Base-by-base conservation (phyloP, 305 asterid species). In the Solanum hybrid region DNA sequence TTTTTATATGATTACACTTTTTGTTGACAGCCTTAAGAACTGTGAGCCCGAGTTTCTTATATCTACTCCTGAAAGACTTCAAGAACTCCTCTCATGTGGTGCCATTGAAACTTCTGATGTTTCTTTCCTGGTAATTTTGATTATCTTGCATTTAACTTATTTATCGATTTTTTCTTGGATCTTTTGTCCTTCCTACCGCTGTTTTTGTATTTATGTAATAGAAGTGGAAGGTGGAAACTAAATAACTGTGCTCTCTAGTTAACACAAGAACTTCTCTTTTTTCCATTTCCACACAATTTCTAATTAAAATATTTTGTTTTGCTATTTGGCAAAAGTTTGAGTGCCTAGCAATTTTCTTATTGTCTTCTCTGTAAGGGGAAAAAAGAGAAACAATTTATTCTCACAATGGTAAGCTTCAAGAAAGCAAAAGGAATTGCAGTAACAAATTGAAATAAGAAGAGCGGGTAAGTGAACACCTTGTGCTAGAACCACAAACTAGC, bases 1-100 rank as follows among this genome's bases (percentile, higher is more conserved):
- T n/a, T 69, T 75, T 90, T 22, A 60, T 64, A n/a, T 76, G 87
- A 71, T 89, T 91, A 64, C 89, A 88, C 89, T 87, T 81, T 86
- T 73, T 88, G 60, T 73, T 66, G 90, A 88, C 94, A 97, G 99
- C 90, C 93, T 96, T 85, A 95, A 91, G 92, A 96, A 94, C 87
- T 95, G 96, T 90, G 97, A 95, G 89, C 99, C 99, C 3, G 97
- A 97, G 94, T 94, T 97, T 90, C 90, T 97, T 86, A 88, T 97
- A 89, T 94, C 99, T 89, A 97, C 99, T 26, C 98, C 99, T 5
- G 95, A 92, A 87, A 96, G 98, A 91, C 98, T 97, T 89, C 91
- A 93, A 92, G 95, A 95, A 93, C 97, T 97, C 73, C 90, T 97
- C 87, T 88, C 95, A 82, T 77, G 91, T 69, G 93, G 95, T 87